Conservation (phyloP, 495 filamentous ascomycete genomes). For the Durotheca rogersii region DNA sequence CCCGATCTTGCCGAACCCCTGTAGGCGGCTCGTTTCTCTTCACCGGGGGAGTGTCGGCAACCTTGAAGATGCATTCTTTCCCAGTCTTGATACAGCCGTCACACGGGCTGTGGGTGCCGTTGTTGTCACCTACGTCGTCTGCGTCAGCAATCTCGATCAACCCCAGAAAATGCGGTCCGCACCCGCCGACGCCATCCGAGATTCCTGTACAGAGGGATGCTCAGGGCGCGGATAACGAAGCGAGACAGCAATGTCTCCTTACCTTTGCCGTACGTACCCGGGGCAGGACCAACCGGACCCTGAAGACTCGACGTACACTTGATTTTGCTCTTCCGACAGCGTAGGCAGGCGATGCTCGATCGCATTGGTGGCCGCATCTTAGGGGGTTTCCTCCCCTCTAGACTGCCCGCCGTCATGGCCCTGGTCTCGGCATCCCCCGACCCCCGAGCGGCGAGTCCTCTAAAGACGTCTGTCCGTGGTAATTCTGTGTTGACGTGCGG, state of each 20-base stretch:
- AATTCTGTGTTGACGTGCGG: conserved; percentile 18
- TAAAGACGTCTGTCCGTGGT: conserved; percentile 15
- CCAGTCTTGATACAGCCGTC: conserved; percentile 74
- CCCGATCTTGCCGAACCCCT: conserved; percentile 56
- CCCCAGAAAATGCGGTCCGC: not conserved
- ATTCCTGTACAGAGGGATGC: no score
- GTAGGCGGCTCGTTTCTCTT: conserved; percentile 57
- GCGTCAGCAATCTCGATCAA: conserved; percentile 19
- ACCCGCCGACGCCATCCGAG: no score
- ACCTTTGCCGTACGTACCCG: no score
- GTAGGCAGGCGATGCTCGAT: conserved; percentile 76
- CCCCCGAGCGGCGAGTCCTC: conserved; percentile 20
- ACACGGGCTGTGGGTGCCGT: conserved; percentile 70
- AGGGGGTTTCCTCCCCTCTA: conserved; percentile 48
- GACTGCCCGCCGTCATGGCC: conserved; percentile 30
- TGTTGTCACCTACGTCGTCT: conserved; percentile 57
- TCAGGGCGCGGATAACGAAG: no score
- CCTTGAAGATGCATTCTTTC: conserved; percentile 75
- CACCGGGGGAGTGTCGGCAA: conserved; percentile 54
- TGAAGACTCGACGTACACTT: conserved; percentile 50
- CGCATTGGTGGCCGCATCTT: conserved; percentile 62
- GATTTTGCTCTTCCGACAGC: conserved; percentile 79
- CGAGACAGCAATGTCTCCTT: no score
- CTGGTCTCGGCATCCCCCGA: conserved; percentile 27
- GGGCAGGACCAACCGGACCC: not conserved